Percentiles rank a stretch among this genome's conserved stretches.
Conservation (phyloP, 116 monocot species). For the Trichopus zeylanicus region DNA sequence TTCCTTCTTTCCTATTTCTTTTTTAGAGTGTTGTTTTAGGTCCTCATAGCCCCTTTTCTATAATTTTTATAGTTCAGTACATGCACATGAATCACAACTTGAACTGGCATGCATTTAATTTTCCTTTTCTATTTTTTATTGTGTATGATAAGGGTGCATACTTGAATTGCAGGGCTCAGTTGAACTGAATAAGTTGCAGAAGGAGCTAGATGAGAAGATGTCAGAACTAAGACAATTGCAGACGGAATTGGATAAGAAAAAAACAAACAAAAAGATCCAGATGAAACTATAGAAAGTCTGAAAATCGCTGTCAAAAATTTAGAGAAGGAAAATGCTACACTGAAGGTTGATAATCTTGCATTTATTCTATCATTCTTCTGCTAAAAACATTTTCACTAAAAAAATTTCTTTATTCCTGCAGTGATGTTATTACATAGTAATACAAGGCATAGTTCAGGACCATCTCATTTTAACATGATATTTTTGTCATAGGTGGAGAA, state of each 20-base stretch:
- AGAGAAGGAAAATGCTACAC: constrained; percentile 48
- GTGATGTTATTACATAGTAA: no score
- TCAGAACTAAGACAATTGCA: constrained; percentile 47
- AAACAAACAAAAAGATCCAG: constrained; percentile 25
- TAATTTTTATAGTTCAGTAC: no score
- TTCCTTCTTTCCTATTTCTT: no score
- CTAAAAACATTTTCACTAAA: no score
- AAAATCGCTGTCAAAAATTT: constrained; percentile 27
- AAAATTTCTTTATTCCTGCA: no score
- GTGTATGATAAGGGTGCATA: constrained; percentile 3
- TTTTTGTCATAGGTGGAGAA: constrained; percentile 55
- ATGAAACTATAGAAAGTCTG: constrained; percentile 40
- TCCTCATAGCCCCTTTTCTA: no score
- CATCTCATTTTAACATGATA: neutral
- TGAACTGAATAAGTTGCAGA: constrained; percentile 55
- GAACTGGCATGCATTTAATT: no score
- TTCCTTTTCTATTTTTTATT: neutral
- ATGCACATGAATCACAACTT: no score
- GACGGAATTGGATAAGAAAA: constrained; percentile 35
- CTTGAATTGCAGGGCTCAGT: constrained; percentile 25
- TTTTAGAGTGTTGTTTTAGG: no score
- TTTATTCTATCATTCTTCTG: neutral
- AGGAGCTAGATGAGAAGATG: constrained; percentile 42
- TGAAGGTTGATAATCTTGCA: constrained; percentile 46
- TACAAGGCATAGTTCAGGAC: no score